phyloP scores from a whole-genome alignment of 192 early-diverging fungal genomes.

The Coemansia sp. region DNA sequence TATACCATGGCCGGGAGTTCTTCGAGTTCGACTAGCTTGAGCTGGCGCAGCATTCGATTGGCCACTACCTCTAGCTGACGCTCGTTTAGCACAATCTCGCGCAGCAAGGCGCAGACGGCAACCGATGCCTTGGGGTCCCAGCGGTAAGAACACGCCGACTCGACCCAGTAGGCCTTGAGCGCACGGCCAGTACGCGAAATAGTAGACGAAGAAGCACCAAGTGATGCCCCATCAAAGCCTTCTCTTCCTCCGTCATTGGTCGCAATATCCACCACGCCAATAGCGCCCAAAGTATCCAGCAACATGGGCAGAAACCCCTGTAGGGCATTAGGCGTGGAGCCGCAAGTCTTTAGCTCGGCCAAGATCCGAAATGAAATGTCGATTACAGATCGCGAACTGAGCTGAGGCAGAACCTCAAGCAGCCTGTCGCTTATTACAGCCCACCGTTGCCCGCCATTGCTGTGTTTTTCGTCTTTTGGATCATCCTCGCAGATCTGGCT shows the following conservation, averaged over 20 bases:
- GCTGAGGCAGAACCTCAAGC: conserved; percentile 26
- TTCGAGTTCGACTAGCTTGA: conserved; percentile 11
- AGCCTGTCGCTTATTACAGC: conserved; percentile 20
- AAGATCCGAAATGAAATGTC: conserved; percentile 35
- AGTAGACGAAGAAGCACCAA: neutral
- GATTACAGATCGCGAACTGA: conserved; percentile 20
- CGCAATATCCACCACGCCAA: conserved; percentile 36
- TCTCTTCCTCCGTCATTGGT: neutral
- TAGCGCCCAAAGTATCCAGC: conserved; percentile 34
- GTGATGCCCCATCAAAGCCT: neutral
- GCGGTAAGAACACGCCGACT: conserved; percentile 31
- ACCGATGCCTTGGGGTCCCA: conserved; percentile 35
- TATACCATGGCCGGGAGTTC: conserved; percentile 65
- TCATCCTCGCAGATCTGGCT: conserved; percentile 37
- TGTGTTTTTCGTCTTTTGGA: conserved; percentile 4
- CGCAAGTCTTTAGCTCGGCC: conserved; percentile 37
- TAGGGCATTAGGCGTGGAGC: conserved; percentile 13
- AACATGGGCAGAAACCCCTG: conserved; percentile 28
- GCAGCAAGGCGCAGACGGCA: conserved; percentile 23
- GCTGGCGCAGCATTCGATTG: conserved; percentile 29
- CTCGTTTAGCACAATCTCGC: conserved; percentile 25
- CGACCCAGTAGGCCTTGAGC: conserved; percentile 44
- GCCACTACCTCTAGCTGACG: conserved; percentile 13
- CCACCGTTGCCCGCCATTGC: conserved; percentile 6
- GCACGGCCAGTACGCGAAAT: conserved; percentile 28